Evolutionary conservation across 2,329 filamentous ascomycete genomes (phyloP).

Genomic region (Colletotrichum nymphaeae): DNA sequence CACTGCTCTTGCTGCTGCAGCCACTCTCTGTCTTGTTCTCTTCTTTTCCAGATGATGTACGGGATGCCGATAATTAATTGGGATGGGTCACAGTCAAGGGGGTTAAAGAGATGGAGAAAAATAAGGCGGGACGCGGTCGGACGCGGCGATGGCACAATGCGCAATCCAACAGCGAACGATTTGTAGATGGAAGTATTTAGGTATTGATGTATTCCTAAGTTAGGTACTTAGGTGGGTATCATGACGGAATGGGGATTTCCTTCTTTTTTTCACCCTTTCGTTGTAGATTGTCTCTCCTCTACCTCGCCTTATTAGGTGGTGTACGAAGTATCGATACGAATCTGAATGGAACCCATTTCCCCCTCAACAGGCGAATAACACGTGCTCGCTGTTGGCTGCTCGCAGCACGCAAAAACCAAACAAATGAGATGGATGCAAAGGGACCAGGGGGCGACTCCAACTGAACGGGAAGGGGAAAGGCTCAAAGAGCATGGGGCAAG

Average conservation of each 20-base stretch:
- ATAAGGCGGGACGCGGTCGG: conserved; percentile 13
- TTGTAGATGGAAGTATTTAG: background rate
- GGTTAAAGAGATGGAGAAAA: background rate
- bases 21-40: background rate
- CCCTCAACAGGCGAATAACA: background rate
- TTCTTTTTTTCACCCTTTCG: background rate
- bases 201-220: background rate
- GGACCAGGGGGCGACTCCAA: background rate
- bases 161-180: background rate
- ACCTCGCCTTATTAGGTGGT: background rate
- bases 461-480: background rate
- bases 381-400: conserved; percentile 9
- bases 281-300: background rate
- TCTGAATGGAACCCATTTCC: background rate
- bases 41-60: background rate
- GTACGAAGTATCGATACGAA: background rate
- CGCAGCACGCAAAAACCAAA: conserved; percentile 16
- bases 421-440: background rate
- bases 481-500: background rate
- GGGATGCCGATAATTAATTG: background rate
- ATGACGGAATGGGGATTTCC: conserved; percentile 13
- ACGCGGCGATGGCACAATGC: conserved; percentile 1
- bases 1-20: background rate
- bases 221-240: conserved; percentile 12
- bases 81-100: background rate